Evolutionary conservation across 345 rosid species (phyloP), one percentile per base, ranked within the genome.

Genomic region (Boechera retrofracta): DNA sequence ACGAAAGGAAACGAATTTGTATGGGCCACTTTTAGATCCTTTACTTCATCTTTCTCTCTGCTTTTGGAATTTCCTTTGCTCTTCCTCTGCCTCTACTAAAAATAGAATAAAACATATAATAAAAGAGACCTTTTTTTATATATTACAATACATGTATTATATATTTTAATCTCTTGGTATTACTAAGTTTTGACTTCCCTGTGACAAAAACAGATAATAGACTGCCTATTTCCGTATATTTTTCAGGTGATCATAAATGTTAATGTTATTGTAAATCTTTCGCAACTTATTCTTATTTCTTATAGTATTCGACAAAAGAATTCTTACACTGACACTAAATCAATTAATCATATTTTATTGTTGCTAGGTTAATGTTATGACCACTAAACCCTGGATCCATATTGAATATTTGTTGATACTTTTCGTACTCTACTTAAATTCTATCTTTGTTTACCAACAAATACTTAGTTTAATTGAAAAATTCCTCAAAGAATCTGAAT

Each of bases 21-120:
- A 51, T 29, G 79, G 79, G 41, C 69, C 64, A 69, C 57, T 61
- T 76, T 31, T 61, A n/a, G 69, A 76, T 76, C 69, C 75, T 15
- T 76, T 69, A 32, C 64, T 61, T 69, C 49, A 54, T 32, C 56
- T 69, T 76, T 6, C 21, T 16, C 56, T 68, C 53, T 60, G 55
- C 74, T 68, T 76, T 60, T 68, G 36, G 61, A 75, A 67, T 36
- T 67, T 57, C 11, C 33, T 57, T 57, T 57, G 32, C 29, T 58
- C 32, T 56, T 47, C 49, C 28, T 55, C 55, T 24, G 39, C 64
- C 1, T 48, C 42, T 38, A 10, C 52, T 61, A 72, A 31, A 62
- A 26, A 15, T 60, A 6, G 62, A 53, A 73, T 39, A 51, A 51
- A 73, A 28, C 49, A 39, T 10, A 9, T 44, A 1, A 1, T 38